Percentiles rank a stretch among this genome's conserved stretches.
Conservation (phyloP, 2,329 filamentous ascomycete species). For the Pseudogymnoascus sp. region DNA sequence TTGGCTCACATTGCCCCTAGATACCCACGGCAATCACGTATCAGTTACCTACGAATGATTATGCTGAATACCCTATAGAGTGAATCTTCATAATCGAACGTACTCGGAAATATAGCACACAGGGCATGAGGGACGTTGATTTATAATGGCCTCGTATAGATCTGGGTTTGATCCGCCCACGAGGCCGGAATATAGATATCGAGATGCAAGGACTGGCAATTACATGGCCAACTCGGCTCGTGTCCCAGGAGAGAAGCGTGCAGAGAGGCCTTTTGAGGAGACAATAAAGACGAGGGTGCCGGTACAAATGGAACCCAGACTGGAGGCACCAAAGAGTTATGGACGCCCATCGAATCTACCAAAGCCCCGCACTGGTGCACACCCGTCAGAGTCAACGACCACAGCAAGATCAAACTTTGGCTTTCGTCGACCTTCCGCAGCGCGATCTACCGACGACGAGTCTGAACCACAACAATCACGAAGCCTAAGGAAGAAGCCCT, state of each 20-base stretch:
- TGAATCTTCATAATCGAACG: slow-evolving; percentile 20
- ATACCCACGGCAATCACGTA: slow-evolving; percentile 11
- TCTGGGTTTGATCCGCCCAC: slow-evolving; percentile 35
- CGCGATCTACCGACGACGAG: slow-evolving; percentile 14
- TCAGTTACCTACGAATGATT: slow-evolving; percentile 19
- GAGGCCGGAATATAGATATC: slow-evolving; percentile 33
- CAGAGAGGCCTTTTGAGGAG: slow-evolving; percentile 27
- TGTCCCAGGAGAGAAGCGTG: slow-evolving; percentile 12
- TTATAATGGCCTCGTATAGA: slow-evolving; percentile 37
- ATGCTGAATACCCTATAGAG: slow-evolving; percentile 23
- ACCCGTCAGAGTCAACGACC: slow-evolving; percentile 16
- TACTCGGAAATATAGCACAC: slow-evolving; percentile 19
- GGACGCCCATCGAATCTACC: slow-evolving; percentile 18
- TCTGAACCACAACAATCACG: slow-evolving; percentile 29
- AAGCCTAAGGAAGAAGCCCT: slow-evolving; percentile 45
- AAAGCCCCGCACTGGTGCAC: slow-evolving; percentile 18
- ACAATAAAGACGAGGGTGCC: slow-evolving; percentile 36
- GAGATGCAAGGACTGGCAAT: slow-evolving; percentile 25
- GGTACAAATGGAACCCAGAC: slow-evolving; percentile 19
- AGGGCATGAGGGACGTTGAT: slow-evolving; percentile 22
- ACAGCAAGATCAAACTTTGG: slow-evolving; percentile 21
- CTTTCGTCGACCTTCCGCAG: slow-evolving; percentile 18
- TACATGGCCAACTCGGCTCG: slow-evolving; percentile 17
- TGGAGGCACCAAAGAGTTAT: slow-evolving; percentile 12
- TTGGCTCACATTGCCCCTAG: slow-evolving; percentile 6